Conservation (phyloP, 2,329 filamentous ascomycete species). For the Cytospora piceae region DNA sequence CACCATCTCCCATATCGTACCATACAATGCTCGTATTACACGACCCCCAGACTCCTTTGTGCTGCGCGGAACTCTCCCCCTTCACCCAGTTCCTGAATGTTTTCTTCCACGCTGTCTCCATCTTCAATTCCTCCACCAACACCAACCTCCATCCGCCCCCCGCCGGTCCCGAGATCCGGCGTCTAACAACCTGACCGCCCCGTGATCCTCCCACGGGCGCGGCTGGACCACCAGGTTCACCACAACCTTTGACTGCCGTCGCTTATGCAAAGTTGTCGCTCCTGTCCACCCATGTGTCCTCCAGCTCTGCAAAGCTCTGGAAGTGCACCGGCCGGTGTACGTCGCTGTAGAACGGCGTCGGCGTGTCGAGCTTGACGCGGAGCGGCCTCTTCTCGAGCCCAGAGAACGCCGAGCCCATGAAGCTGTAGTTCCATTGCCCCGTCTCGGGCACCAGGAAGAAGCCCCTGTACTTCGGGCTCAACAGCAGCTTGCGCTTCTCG, state of each 20-base stretch:
- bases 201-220: background rate
- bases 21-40: conserved; percentile 6
- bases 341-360: conserved; percentile 86
- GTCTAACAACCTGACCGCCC: background rate
- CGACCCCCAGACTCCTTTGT: background rate
- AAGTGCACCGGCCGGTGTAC: conserved; percentile 93
- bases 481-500: conserved; percentile 89
- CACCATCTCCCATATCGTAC: conserved; percentile 1
- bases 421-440: conserved; percentile 95
- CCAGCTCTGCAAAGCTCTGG: conserved; percentile 94
- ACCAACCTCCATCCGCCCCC: background rate
- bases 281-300: conserved; percentile 94
- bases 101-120: background rate
- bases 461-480: conserved; percentile 91
- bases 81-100: background rate
- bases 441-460: conserved; percentile 96
- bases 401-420: conserved; percentile 89
- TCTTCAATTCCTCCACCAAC: background rate
- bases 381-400: conserved; percentile 88
- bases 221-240: background rate
- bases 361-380: conserved; percentile 92
- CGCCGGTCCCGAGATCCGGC: background rate
- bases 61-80: background rate
- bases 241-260: conserved; percentile 4
- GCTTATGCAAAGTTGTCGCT: conserved; percentile 87